Evolutionary conservation across 1,139 yeast species (phyloP), one percentile per base, ranked within the genome.

Genomic region (Magnusiomyces ingens): DNA sequence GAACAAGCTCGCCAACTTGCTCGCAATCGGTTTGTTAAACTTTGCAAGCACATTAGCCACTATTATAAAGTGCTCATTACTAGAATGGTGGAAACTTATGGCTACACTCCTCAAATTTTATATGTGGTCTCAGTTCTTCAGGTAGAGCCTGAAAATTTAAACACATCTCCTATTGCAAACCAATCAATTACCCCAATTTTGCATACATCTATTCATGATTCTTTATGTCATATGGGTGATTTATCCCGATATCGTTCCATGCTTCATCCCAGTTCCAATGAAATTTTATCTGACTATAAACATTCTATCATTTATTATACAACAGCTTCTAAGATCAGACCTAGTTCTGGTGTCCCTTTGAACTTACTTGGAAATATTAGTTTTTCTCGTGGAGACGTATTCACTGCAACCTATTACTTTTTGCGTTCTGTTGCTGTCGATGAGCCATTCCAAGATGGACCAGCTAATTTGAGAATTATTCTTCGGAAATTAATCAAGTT

Each of bases 291-390:
- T 13, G 53, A 49, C n/a, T 58, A 53, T 45, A 50, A 53, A 10
- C 60, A 61, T 42, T 60, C 65, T 2, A 41, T 44, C 21, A 53
- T 56, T 18, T 62, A 62, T 50, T 63, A 62, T 53, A 45, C 56
- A 1, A 53, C 59, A 1, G 63, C 64, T 15, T 43, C 54, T 12
- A 54, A 47, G 4, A 53, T 59, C 10, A 37, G 50, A 10, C 62
- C 62, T 42, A 32, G 54, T 40, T 42, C 51, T 10, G 58, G 58
- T 1, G 43, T 45, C 19, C 55, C 59, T 1, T 48, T 54, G 32
- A 51, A 53, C 40, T 53, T 50, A 41, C 53, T 59, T 12, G 60
- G 60, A 3, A 56, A 51, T 17, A 50, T 57, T 21, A 45, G 50
- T 38, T 52, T 50, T 19, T 50, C 52, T 29, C 47, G 45, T 13